These are phyloP conservation scores for Blastobotrys americana DNA, from an alignment of 805 yeast genomes.

Conservation along the genomic window DNA sequence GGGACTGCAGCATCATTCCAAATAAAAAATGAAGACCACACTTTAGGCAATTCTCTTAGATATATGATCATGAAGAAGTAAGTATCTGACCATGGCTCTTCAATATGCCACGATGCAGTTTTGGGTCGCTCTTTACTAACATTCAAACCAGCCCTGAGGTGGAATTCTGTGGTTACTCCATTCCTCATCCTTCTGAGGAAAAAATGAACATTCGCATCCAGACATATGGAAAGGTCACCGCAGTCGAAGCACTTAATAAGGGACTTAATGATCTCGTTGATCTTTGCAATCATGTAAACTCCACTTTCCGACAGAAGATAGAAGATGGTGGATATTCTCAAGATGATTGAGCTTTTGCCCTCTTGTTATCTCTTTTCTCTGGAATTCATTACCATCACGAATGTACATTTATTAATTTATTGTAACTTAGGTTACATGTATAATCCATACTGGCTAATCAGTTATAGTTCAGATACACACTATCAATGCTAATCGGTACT, in stretches of 20 bases:
- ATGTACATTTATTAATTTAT: too few species aligned
- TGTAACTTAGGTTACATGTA: too few species aligned
- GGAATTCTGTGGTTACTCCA: conserved; percentile 96
- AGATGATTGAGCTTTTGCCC: conserved; percentile 1
- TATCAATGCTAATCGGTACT: too few species aligned
- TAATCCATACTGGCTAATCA: too few species aligned
- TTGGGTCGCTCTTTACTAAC: too few species aligned
- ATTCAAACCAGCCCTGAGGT: conserved; percentile 59
- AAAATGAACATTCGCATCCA: conserved; percentile 87
- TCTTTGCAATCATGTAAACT: conserved; percentile 77
- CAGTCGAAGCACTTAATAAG: conserved; percentile 86
- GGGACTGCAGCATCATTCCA: conserved; percentile 94
- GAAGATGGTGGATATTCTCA: conserved; percentile 43
- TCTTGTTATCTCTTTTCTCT: too few species aligned
- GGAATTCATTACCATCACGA: too few species aligned
- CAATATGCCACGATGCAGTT: too few species aligned
- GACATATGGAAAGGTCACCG: conserved; percentile 79
- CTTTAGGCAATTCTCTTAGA: conserved; percentile 88
- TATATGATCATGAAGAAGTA: conserved; percentile 89
- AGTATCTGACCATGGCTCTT: conserved; percentile 12
- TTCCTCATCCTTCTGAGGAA: conserved; percentile 95
- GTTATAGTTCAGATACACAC: too few species aligned
- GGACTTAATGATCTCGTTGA: conserved; percentile 82
- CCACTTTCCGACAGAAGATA: conserved; percentile 62
- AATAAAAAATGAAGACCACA: conserved; percentile 89